These are phyloP conservation scores for Candolleomyces aberdarensis DNA, from an alignment of 768 basidiomycete species.

Conservation along the genomic window DNA sequence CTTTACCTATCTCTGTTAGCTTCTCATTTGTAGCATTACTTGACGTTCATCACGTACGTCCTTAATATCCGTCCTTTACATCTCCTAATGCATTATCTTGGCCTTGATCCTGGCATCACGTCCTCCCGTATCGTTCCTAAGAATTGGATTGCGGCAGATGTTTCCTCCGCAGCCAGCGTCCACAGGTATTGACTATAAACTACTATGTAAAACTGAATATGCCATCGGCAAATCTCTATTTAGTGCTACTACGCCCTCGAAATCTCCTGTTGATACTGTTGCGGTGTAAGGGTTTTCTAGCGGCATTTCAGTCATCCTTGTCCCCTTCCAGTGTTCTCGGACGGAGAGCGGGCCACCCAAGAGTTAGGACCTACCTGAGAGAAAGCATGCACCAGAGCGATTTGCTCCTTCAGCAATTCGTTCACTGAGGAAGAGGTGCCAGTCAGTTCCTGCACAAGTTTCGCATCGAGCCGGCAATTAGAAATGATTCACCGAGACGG, in stretches of 20 bases:
- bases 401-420: slow-evolving; percentile 68
- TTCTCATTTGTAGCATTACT: slow-evolving; percentile 4
- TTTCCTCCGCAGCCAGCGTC: too few relatives aligned
- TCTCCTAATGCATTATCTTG: neutral
- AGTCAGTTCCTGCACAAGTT: neutral
- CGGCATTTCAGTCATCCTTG: neutral
- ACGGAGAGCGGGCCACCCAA: too few relatives aligned
- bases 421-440: slow-evolving; percentile 50
- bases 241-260: neutral
- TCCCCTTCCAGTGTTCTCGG: too few relatives aligned
- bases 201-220: too few relatives aligned
- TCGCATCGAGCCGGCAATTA: neutral
- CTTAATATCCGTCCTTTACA: neutral
- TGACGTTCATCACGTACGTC: neutral
- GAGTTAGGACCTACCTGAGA: slow-evolving; percentile 58
- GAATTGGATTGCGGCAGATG: too few relatives aligned
- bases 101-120: too few relatives aligned
- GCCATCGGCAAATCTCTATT: neutral
- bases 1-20: neutral
- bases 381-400: slow-evolving; percentile 83
- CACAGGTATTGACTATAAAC: too few relatives aligned
- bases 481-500: slow-evolving; percentile 51
- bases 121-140: too few relatives aligned
- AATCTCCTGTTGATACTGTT: slow-evolving; percentile 17
- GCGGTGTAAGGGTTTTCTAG: slow-evolving; percentile 21